Conservation (phyloP, 2,329 filamentous ascomycete species). For the Chaetomium sp. region DNA sequence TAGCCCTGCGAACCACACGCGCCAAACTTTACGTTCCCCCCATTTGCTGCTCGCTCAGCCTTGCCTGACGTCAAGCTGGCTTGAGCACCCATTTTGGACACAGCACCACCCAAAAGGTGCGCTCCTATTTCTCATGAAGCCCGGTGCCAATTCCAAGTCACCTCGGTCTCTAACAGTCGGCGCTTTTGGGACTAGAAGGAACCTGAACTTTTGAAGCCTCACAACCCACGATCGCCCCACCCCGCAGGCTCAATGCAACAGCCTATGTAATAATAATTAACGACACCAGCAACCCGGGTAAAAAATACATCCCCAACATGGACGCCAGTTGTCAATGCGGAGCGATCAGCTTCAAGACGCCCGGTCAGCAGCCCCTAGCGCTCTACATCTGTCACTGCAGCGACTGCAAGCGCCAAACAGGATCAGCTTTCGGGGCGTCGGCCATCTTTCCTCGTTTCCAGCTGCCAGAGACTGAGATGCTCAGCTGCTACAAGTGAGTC, state of each 20-base stretch:
- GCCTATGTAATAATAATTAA: not conserved
- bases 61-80: not conserved
- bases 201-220: too few species aligned
- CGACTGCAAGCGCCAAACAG: conserved; percentile 59
- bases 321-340: conserved; percentile 60
- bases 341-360: conserved; percentile 55
- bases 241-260: not conserved
- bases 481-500: conserved; percentile 52
- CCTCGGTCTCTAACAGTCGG: too few species aligned
- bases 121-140: too few species aligned
- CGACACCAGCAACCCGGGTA: not conserved
- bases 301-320: conserved; percentile 33
- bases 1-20: too few species aligned
- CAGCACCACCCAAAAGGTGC: too few species aligned
- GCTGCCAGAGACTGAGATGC: conserved; percentile 41
- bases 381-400: conserved; percentile 67
- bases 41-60: not conserved
- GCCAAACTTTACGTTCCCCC: too few species aligned
- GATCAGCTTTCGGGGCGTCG: conserved; percentile 61
- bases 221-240: too few species aligned
- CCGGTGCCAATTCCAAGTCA: too few species aligned
- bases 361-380: conserved; percentile 51
- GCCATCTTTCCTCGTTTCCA: conserved; percentile 64
- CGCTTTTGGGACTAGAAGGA: too few species aligned
- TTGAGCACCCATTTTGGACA: too few species aligned